A percentile compares a stretch with the other conserved stretches of the same genome.
Conservation (phyloP, 805 yeast species). For the Tetrapisispora arboricola region DNA sequence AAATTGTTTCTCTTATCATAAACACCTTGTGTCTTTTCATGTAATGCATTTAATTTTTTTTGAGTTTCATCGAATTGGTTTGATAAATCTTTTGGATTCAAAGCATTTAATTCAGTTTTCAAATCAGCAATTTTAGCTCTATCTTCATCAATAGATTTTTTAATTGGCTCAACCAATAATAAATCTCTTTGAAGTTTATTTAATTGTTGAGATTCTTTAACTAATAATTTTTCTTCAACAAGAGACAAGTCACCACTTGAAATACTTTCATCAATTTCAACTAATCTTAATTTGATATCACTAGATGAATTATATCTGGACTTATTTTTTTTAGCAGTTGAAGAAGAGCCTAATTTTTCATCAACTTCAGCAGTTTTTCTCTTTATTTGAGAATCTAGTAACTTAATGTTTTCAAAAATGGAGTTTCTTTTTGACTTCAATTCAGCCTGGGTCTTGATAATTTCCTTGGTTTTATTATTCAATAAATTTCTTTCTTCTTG, state of each 20-base stretch:
- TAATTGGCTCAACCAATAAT: conserved; percentile 60
- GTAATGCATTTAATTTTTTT: conserved; percentile 58
- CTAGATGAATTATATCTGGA: conserved; percentile 48
- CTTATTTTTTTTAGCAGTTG: conserved; percentile 14
- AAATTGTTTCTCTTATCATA: conserved; percentile 57
- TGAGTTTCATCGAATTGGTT: conserved; percentile 58
- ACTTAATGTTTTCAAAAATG: conserved; percentile 56
- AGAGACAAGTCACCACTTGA: conserved; percentile 72
- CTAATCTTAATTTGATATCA: conserved; percentile 60
- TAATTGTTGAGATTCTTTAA: conserved; percentile 77
- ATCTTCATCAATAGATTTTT: conserved; percentile 69
- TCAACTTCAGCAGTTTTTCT: conserved; percentile 67
- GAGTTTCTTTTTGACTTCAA: conserved; percentile 37
- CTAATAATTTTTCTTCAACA: conserved; percentile 79
- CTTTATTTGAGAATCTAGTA: conserved; percentile 59
- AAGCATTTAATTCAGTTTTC: conserved; percentile 51
- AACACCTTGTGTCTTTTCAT: conserved; percentile 46
- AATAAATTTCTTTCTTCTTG: conserved; percentile 47
- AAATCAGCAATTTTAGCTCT: conserved; percentile 64
- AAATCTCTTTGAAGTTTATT: conserved; percentile 76
- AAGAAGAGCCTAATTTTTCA: conserved; percentile 31
- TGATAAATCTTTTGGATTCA: conserved; percentile 54
- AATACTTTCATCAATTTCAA: conserved; percentile 58
- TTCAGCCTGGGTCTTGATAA: conserved; percentile 38
- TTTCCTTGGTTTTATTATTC: conserved; percentile 36